Evolutionary conservation across 148 eudicot genomes (phyloP).

Genomic region (Amaranthus cruentus): DNA sequence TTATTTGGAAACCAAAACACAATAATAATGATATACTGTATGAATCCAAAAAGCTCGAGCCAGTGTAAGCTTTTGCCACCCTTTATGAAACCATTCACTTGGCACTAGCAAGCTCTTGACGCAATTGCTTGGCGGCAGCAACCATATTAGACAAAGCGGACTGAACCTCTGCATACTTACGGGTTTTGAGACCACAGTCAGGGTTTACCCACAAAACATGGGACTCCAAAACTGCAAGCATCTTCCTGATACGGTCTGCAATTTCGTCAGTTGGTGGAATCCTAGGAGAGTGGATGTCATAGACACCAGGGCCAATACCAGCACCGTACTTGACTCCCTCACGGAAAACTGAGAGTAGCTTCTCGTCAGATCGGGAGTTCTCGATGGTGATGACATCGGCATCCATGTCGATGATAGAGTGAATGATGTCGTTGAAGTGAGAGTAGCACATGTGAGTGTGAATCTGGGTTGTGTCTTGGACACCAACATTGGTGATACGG

Average conservation of each 20-base stretch:
- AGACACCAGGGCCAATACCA: conserved; percentile 95
- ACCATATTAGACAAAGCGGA: conserved; percentile 80
- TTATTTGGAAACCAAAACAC: conserved; percentile 23
- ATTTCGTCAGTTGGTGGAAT: conserved; percentile 89
- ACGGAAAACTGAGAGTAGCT: conserved; percentile 94
- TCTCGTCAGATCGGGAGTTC: conserved; percentile 97
- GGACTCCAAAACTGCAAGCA: conserved; percentile 92
- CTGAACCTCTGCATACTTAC: conserved; percentile 83
- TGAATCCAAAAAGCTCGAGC: conserved; percentile 11
- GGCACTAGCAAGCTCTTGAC: conserved; percentile 73
- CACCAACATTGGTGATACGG: conserved; percentile 91
- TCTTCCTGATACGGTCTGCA: conserved; percentile 82
- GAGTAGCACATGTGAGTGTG: conserved; percentile 99
- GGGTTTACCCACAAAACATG: conserved; percentile 97
- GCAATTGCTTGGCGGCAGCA: conserved; percentile 79
- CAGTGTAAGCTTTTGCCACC: background rate
- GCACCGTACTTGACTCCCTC: conserved; percentile 97
- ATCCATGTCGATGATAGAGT: conserved; percentile 97
- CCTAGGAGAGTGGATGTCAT: conserved; percentile 96
- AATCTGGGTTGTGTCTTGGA: conserved; percentile 86
- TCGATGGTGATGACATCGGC: conserved; percentile 97
- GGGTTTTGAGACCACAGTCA: conserved; percentile 97
- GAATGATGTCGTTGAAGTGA: conserved; percentile 93
- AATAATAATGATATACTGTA: conserved; percentile 22
- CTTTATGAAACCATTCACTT: conserved; percentile 39